phyloP scores from a whole-genome alignment of 2,329 filamentous ascomycete genomes.

The Gremmenia infestans region DNA sequence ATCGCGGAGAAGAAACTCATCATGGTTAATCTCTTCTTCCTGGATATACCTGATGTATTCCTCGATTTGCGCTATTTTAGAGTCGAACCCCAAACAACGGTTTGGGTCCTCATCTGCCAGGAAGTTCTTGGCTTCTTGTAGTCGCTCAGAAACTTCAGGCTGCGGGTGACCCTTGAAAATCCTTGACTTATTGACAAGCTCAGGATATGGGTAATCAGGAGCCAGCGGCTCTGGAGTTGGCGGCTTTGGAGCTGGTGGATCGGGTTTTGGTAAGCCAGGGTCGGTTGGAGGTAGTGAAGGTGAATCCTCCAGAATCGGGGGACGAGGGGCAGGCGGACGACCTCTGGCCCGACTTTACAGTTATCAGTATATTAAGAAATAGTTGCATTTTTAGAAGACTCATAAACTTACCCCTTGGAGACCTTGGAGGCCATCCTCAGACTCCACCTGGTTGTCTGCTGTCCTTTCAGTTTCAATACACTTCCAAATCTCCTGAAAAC shows the following conservation, averaged over 20 bases:
- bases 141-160: slow-evolving; percentile 31
- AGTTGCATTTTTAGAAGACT: no score
- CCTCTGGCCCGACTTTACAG: no score
- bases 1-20: slow-evolving; percentile 15
- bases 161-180: slow-evolving; percentile 26
- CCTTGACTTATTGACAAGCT: neutral
- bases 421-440: neutral
- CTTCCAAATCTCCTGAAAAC: neutral
- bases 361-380: no score
- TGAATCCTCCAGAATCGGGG: no score
- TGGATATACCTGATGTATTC: slow-evolving; percentile 21
- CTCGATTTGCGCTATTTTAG: slow-evolving; percentile 31
- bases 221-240: neutral
- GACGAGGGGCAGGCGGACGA: no score
- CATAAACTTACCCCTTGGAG: no score
- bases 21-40: slow-evolving; percentile 6
- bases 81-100: slow-evolving; percentile 37
- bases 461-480: neutral
- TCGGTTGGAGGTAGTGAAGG: no score
- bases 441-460: neutral
- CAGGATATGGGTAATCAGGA: no score
- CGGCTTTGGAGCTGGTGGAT: neutral
- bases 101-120: slow-evolving; percentile 45
- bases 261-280: neutral
- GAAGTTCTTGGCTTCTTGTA: slow-evolving; percentile 38